Conservation (phyloP, 441 rosid genomes). For the Daphne laureola region DNA sequence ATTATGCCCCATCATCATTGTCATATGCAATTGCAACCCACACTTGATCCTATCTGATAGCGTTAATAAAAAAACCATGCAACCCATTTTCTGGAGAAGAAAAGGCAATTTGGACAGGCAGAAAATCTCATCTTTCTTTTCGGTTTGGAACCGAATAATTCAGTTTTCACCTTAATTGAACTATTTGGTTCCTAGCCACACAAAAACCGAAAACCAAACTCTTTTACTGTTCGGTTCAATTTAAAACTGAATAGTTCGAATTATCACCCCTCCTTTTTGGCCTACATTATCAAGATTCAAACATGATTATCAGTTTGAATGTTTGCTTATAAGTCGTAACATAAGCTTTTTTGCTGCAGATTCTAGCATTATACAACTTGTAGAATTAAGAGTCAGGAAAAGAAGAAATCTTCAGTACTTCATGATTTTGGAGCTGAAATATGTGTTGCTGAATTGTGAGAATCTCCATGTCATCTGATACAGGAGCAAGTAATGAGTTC, state of each 20-base stretch:
- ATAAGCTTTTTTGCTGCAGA: neutral
- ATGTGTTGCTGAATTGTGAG: constrained; percentile 11
- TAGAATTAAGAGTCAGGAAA: neutral
- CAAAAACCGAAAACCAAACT: too few species aligned
- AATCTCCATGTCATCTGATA: constrained; percentile 15
- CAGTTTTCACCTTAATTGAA: too few species aligned
- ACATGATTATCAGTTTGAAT: neutral
- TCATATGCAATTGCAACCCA: too few species aligned
- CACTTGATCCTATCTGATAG: too few species aligned
- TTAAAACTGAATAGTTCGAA: neutral
- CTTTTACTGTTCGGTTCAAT: too few species aligned
- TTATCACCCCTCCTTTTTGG: neutral
- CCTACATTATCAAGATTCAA: neutral
- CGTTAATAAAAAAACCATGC: too few species aligned
- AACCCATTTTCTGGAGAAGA: neutral
- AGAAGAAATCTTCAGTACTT: neutral
- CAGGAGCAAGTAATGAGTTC: constrained; percentile 14
- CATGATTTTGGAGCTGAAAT: constrained; percentile 21
- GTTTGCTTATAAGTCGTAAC: neutral
- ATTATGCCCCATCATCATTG: too few species aligned
- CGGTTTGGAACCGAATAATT: too few species aligned
- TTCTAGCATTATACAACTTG: neutral
- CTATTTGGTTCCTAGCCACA: too few species aligned
- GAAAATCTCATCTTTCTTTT: too few species aligned
- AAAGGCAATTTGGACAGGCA: neutral